Base-by-base conservation (phyloP, 2,329 filamentous ascomycete species). In the Apiospora koreana region DNA sequence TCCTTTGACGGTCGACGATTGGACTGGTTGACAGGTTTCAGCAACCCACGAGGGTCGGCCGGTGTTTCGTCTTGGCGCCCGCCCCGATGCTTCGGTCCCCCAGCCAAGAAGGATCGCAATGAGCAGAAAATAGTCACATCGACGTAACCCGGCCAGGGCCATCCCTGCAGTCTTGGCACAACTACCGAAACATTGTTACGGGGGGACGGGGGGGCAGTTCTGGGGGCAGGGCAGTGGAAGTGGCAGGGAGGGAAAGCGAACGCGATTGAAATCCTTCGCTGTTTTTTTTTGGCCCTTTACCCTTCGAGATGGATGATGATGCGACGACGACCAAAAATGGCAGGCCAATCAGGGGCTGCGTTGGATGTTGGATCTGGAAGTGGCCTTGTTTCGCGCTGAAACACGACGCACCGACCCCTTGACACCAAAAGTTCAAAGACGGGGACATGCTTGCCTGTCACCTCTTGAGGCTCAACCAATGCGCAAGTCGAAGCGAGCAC, bases 31-130 rank as follows among this genome's bases (percentile, higher is more conserved):
- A 38, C 31, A 38, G 54, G 54, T 62, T 62, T 62, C 54, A 62
- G 54, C 16, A 35, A n/a, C 28, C 28, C 50, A 58, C 28, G 16
- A 35, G 28, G 28, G 54, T 54, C 48, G 23, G 65, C 31, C 42
- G 42, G 31, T 5, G 65, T 67, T 67, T 67, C 42, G 65, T n/a
- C 65, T 45, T 46, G 65, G 65, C 65, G 42, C 65, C 42, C 25
- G 28, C 65, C 65, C 42, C 65, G 65, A 46, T 35, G 42, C 14
- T 21, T 35, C 65, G 54, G 54, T 38, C 18, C 28, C 6, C 31
- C 28, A 2, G 16, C 16, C 4, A 31, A 54, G 28, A 35, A 2
- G 23, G 18, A 4, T 21, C 2, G 1, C 6, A 5, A 23, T 9
- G 23, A 21, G 28, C 28, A 18, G 9, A 62, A 62, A 62, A 62